These are phyloP conservation scores for Zalaria sp. DNA, from an alignment of 2,329 filamentous ascomycete genomes.

Conservation along the genomic window DNA sequence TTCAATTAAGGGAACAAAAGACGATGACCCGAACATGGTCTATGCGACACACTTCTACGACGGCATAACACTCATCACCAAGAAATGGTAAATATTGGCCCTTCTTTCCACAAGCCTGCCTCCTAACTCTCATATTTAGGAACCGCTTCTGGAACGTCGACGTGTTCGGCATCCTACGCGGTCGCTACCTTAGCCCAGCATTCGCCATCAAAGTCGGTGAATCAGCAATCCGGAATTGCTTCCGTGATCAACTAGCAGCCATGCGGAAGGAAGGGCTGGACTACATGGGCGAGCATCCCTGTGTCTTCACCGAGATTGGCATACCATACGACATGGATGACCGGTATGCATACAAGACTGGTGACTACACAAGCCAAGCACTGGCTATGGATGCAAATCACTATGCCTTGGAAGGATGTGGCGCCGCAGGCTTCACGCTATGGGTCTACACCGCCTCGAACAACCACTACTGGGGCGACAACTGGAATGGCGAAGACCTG, in stretches of 20 bases:
- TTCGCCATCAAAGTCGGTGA: constrained; percentile 91
- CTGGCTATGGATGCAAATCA: constrained; percentile 93
- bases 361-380: constrained; percentile 85
- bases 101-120: background rate
- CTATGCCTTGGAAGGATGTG: constrained; percentile 74
- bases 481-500: constrained; percentile 95
- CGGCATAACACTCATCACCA: constrained; percentile 89
- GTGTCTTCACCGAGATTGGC: constrained; percentile 85
- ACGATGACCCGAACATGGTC: constrained; percentile 81
- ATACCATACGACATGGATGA: constrained; percentile 99
- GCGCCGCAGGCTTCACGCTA: constrained; percentile 71
- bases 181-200: constrained; percentile 74
- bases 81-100: constrained; percentile 62
- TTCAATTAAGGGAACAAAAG: constrained; percentile 67
- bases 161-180: constrained; percentile 79
- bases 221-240: constrained; percentile 83
- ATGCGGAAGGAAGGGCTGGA: constrained; percentile 80
- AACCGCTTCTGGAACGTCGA: constrained; percentile 96
- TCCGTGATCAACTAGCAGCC: constrained; percentile 71
- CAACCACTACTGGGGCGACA: constrained; percentile 75
- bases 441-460: constrained; percentile 81
- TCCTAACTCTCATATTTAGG: constrained; percentile 22
- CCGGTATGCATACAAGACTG: constrained; percentile 86
- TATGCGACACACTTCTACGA: constrained; percentile 97
- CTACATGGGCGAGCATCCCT: constrained; percentile 76